Evolutionary conservation across 495 filamentous ascomycete genomes (phyloP).

Genomic region (Evernia prunastri): DNA sequence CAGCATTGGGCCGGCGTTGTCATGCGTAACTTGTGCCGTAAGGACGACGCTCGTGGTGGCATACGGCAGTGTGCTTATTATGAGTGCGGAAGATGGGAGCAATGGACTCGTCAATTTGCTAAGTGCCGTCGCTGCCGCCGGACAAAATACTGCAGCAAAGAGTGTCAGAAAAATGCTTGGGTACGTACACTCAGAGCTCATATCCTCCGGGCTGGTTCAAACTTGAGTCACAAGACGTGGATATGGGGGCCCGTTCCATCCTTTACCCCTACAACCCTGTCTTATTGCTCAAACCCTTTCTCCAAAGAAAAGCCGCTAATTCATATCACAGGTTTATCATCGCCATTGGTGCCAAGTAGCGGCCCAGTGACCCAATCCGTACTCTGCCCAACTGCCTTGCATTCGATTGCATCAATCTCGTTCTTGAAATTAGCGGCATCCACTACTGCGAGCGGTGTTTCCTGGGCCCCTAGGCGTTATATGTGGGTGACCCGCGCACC

Average conservation of each 20-base stretch:
- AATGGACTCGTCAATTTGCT: slow-evolving; percentile 91
- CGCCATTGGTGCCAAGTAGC: slow-evolving; percentile 91
- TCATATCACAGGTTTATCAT: slow-evolving; percentile 54
- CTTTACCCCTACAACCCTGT: background rate
- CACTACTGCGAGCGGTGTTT: slow-evolving; percentile 14
- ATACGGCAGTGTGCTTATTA: slow-evolving; percentile 97
- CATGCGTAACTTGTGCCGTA: slow-evolving; percentile 96
- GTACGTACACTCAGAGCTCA: slow-evolving; percentile 25
- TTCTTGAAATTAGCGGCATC: slow-evolving; percentile 26
- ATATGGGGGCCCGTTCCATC: background rate
- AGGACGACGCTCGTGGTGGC: slow-evolving; percentile 88
- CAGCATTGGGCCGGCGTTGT: slow-evolving; percentile 99
- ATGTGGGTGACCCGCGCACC: slow-evolving; percentile 2
- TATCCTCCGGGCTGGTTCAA: background rate
- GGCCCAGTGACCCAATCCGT: slow-evolving; percentile 45
- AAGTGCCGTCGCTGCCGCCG: slow-evolving; percentile 94
- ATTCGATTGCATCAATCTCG: slow-evolving; percentile 20
- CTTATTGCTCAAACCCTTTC: background rate
- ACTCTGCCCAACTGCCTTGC: slow-evolving; percentile 17
- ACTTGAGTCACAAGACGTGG: background rate
- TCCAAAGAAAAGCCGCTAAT: background rate
- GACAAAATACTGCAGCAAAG: slow-evolving; percentile 99
- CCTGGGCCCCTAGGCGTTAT: slow-evolving; percentile 6
- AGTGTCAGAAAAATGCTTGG: slow-evolving; percentile 98
- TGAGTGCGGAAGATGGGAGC: slow-evolving; percentile 96